Conservation (phyloP, 1,284 basidiomycete species). For the Boletellus sp. region DNA sequence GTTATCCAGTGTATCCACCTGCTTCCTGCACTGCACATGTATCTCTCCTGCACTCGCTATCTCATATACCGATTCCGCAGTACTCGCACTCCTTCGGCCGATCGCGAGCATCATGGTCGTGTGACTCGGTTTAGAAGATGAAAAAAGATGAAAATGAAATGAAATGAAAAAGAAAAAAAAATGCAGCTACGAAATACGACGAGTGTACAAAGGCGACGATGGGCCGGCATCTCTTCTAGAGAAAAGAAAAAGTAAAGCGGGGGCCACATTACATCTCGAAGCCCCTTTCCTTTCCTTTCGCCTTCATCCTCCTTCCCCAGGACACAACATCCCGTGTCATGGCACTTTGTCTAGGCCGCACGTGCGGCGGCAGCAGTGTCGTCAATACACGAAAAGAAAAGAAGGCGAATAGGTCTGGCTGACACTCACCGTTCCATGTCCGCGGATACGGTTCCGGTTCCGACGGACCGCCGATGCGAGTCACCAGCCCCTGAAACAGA, state of each 20-base stretch:
- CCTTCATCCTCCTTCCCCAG: not conserved
- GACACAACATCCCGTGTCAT: not conserved
- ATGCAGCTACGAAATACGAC: constrained; percentile 10
- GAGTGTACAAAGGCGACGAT: not conserved
- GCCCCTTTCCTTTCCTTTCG: too few relatives aligned
- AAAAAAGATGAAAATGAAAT: not conserved
- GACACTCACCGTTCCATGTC: constrained; percentile 11
- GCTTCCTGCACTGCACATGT: constrained; percentile 18
- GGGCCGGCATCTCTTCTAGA: not conserved
- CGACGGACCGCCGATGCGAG: not conserved
- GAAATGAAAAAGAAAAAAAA: not conserved
- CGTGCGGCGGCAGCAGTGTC: not conserved
- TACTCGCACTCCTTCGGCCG: too few relatives aligned
- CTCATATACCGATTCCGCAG: constrained; percentile 1
- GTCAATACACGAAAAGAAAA: not conserved
- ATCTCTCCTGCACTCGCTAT: constrained; percentile 21
- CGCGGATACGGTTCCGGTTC: constrained; percentile 17
- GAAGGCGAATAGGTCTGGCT: not conserved
- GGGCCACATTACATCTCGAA: too few relatives aligned
- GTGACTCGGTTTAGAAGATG: constrained; percentile 1
- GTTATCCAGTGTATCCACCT: constrained; percentile 20
- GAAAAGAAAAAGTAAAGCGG: too few relatives aligned
- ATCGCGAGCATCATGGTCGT: not conserved
- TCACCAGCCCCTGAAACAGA: constrained; percentile 29
- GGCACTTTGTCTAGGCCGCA: not conserved